Conservation (phyloP, 148 eudicot species). For the Fagopyrum homotropicum region DNA sequence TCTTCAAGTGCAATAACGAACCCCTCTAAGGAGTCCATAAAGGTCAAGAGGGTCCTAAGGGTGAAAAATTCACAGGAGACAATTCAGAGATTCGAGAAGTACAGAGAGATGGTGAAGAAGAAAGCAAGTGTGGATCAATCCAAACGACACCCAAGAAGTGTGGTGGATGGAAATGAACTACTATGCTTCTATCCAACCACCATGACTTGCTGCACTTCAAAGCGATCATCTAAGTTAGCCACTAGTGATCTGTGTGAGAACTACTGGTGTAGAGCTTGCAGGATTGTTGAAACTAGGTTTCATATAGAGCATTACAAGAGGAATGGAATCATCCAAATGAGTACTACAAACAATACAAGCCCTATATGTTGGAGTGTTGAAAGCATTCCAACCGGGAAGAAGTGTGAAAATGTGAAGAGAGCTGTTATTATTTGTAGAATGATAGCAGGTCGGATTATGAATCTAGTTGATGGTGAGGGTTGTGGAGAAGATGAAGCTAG, state of each 20-base stretch:
- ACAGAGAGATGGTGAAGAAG: slow-evolving; percentile 26
- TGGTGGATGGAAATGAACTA: slow-evolving; percentile 33
- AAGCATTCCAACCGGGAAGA: not conserved
- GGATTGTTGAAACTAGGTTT: slow-evolving; percentile 13
- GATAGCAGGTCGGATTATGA: slow-evolving; percentile 5
- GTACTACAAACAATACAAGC: slow-evolving; percentile 2
- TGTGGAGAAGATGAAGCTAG: slow-evolving; percentile 6
- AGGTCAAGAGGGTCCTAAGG: slow-evolving; percentile 19
- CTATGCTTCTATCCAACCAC: slow-evolving; percentile 26
- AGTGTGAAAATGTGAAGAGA: slow-evolving; percentile 2
- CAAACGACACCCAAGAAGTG: slow-evolving; percentile 24
- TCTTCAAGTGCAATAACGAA: not conserved
- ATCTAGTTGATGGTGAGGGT: not conserved
- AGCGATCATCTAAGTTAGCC: not conserved
- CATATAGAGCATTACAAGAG: slow-evolving; percentile 9
- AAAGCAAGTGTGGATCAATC: slow-evolving; percentile 23
- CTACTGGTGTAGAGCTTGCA: slow-evolving; percentile 19
- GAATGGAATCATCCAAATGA: slow-evolving; percentile 12
- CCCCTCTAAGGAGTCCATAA: slow-evolving; percentile 18
- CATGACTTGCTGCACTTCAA: slow-evolving; percentile 20
- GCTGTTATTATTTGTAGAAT: slow-evolving; percentile 8
- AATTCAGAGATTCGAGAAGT: slow-evolving; percentile 25
- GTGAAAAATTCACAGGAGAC: slow-evolving; percentile 28
- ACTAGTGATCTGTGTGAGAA: slow-evolving; percentile 21
- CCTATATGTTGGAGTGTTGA: not conserved